These are phyloP conservation scores for Cladosporium cucumerinum DNA, from an alignment of 2,329 filamentous ascomycete genomes.

Conservation along the genomic window DNA sequence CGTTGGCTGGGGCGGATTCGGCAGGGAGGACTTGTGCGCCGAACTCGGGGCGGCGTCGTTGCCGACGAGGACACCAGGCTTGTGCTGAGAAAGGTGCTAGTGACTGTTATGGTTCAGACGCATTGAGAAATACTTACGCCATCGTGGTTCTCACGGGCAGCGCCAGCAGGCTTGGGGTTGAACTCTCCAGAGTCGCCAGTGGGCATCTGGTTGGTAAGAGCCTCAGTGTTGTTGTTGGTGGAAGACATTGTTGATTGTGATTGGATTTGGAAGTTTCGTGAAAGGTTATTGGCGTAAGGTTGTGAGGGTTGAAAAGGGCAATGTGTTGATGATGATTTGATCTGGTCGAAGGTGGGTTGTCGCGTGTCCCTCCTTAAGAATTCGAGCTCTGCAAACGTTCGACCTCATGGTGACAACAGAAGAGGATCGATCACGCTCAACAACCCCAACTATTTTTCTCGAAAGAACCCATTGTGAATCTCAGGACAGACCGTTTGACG, in stretches of 20 bases:
- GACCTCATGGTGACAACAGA: constrained; percentile 14
- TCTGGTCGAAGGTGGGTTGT: constrained; percentile 3
- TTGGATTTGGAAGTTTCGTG: not conserved
- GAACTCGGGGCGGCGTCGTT: constrained; percentile 63
- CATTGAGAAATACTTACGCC: not conserved
- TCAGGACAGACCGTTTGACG: constrained; percentile 2
- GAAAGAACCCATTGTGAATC: constrained; percentile 2
- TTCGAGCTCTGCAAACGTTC: not conserved
- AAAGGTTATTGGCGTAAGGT: not conserved
- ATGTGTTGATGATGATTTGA: not conserved
- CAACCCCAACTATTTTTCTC: constrained; percentile 8
- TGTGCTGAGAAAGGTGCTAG: constrained; percentile 50
- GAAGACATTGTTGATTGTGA: not conserved
- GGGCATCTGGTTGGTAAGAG: constrained; percentile 17
- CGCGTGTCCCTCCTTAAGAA: constrained; percentile 6
- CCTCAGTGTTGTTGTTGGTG: constrained; percentile 15
- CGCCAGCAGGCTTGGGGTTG: constrained; percentile 12
- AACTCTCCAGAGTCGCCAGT: constrained; percentile 14
- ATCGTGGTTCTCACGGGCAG: constrained; percentile 16
- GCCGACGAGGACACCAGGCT: constrained; percentile 58
- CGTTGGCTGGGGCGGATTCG: constrained; percentile 58
- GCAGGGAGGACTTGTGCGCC: constrained; percentile 57
- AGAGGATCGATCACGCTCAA: constrained; percentile 12
- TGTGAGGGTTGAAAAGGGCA: not conserved
- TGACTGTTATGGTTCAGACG: constrained; percentile 10